Base-by-base conservation (phyloP, 805 yeast genomes). In the Tetrapisispora nanseiensis region DNA sequence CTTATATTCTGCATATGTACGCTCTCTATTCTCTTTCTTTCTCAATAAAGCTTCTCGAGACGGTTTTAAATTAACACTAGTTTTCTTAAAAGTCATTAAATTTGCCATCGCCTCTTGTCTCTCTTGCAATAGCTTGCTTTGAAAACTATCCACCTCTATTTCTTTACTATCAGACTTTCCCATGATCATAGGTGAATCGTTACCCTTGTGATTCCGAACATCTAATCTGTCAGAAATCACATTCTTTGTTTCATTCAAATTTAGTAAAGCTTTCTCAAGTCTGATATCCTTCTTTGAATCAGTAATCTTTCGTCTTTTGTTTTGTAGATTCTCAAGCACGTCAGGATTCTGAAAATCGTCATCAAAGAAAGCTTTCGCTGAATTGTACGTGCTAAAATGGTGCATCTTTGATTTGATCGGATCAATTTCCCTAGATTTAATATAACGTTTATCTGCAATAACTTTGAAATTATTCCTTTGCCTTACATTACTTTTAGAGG, bases 361-460 rank as follows among this genome's bases (percentile, higher is more conserved):
- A 50, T 73, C 69, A 50, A 70, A 75, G 48, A 75, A 76, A 3
- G 78, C 78, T 37, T 62, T 61, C 22, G 74, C 71, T 4, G 75
- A 69, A 20, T 63, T 57, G 1, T 59, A 56, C 39, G 62, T 65
- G 3, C 69, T 63, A 46, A 75, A 76, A 27, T 58, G 43, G n/a
- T 22, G 51, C 44, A 31, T 54, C 56, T 33, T 55, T 52, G 15
- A 19, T 8, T 31, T 42, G 8, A 31, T 15, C n/a, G 22, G 26
- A 21, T 35, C 33, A 16, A 21, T 28, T 18, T 10, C 62, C 10
- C 49, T 56, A 36, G 54, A 45, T 12, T 52, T 54, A 15, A 52
- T 55, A 9, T 49, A 48, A 43, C 61, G 56, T 26, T 8, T 16
- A 35, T 34, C 40, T 47, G 54, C 7, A 54, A 63, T 21, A 4